Evolutionary conservation across 768 basidiomycete genomes (phyloP), one percentile per base, ranked within the genome.

Genomic region (Tremella mesenterica): DNA sequence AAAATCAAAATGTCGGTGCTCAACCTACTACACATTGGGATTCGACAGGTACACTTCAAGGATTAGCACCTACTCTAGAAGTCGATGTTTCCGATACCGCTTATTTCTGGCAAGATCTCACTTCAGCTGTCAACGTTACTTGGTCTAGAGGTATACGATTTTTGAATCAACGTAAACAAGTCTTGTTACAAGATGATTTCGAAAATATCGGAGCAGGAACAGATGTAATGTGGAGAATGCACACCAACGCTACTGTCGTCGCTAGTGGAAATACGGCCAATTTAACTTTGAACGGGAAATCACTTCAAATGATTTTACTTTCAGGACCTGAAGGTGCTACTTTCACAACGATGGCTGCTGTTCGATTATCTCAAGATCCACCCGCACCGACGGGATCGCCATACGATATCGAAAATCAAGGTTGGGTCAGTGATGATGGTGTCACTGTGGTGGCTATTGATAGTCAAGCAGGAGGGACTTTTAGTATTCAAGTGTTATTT

Each of bases 141-240:
- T 81, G 86, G 65, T 81, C 82, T 65, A 90, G 95, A 56, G 95
- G 92, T 46, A 76, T 91, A 49, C 86, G 90, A 44, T 67, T 83
- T 54, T 65, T 96, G 59, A 97, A 97, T 73, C 77, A 75, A 31
- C 83, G 95, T 57, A 80, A 79, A 57, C 95, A 96, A 74, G 83
- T 96, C 13, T 81, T 99, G 14, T 70, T 99, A 43, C 93, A 93
- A 72, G 93, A 96, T 74, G 95, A 99, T 67, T 83, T 96, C 66
- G 78, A 74, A 16, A 76, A 83, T 2, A 52, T 63, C 25, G 59
- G 63, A 23, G 73, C 78, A 29, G 76, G 72, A 5, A 65, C 58
- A 13, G 61, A 77, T 20, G 71, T 95, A 43, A 59, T 67, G 56
- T 95, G 93, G 93, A 83, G 89, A 44, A 86, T 88, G 79, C 91